Conservation (phyloP, 2,329 filamentous ascomycete species). For the Chaetomium sp. region DNA sequence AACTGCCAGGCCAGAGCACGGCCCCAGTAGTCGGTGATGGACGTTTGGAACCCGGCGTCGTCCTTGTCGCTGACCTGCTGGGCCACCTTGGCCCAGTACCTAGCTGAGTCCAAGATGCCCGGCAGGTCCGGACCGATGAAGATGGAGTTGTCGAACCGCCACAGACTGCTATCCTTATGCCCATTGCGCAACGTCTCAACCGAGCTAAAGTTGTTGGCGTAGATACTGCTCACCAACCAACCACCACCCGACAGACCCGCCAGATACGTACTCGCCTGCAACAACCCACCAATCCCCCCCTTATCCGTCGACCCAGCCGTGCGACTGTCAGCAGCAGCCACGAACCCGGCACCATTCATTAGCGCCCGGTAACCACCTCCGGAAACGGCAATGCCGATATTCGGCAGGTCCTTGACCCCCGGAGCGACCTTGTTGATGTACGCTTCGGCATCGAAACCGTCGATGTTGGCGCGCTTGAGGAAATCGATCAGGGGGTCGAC, state of each 20-base stretch:
- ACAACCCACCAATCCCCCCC: constrained; percentile 70
- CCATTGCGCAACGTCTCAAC: constrained; percentile 51
- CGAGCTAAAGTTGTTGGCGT: constrained; percentile 75
- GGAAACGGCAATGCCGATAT: constrained; percentile 69
- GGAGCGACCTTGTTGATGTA: constrained; percentile 64
- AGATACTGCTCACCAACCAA: constrained; percentile 80
- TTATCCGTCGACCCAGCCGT: constrained; percentile 53
- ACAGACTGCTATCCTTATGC: constrained; percentile 27
- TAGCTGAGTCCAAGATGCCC: constrained; percentile 25
- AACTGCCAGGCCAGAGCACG: constrained; percentile 82
- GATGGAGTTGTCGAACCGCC: constrained; percentile 32
- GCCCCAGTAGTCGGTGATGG: constrained; percentile 85
- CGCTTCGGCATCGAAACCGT: constrained; percentile 65
- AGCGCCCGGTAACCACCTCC: constrained; percentile 85
- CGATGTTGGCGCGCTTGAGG: constrained; percentile 64
- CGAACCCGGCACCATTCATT: constrained; percentile 71
- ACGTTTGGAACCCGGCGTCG: constrained; percentile 58
- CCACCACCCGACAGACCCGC: constrained; percentile 75
- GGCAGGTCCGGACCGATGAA: constrained; percentile 29
- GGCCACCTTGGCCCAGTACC: constrained; percentile 55
- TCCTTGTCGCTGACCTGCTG: constrained; percentile 54
- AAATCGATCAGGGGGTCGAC: constrained; percentile 68
- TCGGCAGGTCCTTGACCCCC: constrained; percentile 49
- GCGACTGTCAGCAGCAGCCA: constrained; percentile 72
- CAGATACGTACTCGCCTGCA: constrained; percentile 71